A percentile compares a stretch with the other conserved stretches of the same genome.
phyloP scores from a whole-genome alignment of 2,329 filamentous ascomycete genomes.

The Calonectria pseudoturangicola region DNA sequence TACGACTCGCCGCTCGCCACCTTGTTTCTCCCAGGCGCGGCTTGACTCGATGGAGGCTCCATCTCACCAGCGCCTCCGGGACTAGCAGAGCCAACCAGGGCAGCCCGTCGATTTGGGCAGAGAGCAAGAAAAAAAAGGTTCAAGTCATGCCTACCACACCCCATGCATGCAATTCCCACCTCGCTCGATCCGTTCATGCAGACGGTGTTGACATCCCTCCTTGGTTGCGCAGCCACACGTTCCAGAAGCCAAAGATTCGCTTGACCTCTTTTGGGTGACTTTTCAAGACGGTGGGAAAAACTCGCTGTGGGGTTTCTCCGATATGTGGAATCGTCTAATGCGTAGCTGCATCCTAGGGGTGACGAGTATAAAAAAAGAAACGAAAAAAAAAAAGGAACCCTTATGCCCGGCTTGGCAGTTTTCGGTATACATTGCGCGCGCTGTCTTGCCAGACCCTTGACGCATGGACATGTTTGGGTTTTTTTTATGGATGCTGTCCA shows the following conservation, averaged over 20 bases:
- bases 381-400: background rate
- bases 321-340: background rate
- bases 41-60: constrained; percentile 17
- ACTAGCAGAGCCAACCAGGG: background rate
- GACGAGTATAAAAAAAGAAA: background rate
- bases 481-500: background rate
- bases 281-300: background rate
- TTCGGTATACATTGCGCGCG: background rate
- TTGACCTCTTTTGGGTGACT: background rate
- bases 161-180: constrained; percentile 32
- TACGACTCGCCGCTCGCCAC: constrained; percentile 44
- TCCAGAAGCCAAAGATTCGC: constrained; percentile 13
- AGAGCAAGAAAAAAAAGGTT: background rate
- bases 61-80: background rate
- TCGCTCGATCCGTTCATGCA: constrained; percentile 38
- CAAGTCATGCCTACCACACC: constrained; percentile 18
- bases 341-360: background rate
- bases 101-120: background rate
- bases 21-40: constrained; percentile 22
- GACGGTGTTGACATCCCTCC: constrained; percentile 21
- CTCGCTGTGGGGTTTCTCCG: no score
- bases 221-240: constrained; percentile 35
- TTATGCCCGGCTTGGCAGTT: background rate
- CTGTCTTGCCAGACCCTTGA: background rate
- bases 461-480: background rate